These are phyloP conservation scores for Cladophialophora exuberans DNA, from an alignment of 2,329 filamentous ascomycete genomes.

Conservation along the genomic window DNA sequence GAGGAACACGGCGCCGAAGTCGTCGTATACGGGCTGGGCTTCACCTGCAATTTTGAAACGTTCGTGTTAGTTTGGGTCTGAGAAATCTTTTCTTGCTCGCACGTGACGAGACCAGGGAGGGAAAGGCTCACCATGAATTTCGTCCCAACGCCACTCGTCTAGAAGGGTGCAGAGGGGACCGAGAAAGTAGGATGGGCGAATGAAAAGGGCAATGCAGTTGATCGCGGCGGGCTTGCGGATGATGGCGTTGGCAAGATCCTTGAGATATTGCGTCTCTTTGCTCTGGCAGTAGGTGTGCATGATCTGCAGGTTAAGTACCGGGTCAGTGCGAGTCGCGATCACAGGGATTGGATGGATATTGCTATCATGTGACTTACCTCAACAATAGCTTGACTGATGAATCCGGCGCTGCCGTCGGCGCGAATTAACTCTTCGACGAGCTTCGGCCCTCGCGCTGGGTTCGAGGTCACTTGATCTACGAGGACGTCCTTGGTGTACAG, in stretches of 20 bases:
- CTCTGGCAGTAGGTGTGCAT: slow-evolving; percentile 61
- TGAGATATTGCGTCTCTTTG: slow-evolving; percentile 66
- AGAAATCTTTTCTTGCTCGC: too few relatives aligned
- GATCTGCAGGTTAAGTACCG: slow-evolving; percentile 39
- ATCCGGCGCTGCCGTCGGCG: slow-evolving; percentile 89
- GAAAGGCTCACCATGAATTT: slow-evolving; percentile 59
- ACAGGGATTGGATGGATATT: too few relatives aligned
- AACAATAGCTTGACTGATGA: slow-evolving; percentile 76
- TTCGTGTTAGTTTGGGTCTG: slow-evolving; percentile 3
- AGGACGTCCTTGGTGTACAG: slow-evolving; percentile 78
- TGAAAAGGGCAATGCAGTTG: slow-evolving; percentile 64
- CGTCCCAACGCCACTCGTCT: slow-evolving; percentile 67
- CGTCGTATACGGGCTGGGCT: slow-evolving; percentile 67
- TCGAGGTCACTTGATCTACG: slow-evolving; percentile 74
- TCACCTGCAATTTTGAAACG: slow-evolving; percentile 50
- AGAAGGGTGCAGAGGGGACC: slow-evolving; percentile 61
- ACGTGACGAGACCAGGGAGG: too few relatives aligned
- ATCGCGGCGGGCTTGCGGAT: slow-evolving; percentile 59
- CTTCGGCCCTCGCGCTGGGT: slow-evolving; percentile 71
- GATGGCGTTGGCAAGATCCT: slow-evolving; percentile 62
- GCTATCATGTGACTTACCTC: slow-evolving; percentile 66
- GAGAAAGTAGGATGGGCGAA: slow-evolving; percentile 59
- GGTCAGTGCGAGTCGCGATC: neutral
- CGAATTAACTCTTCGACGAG: slow-evolving; percentile 82
- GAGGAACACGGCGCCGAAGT: slow-evolving; percentile 65